These are phyloP conservation scores for Ascocoryne sarcoides DNA, from an alignment of 2,329 filamentous ascomycete genomes.

Conservation along the genomic window DNA sequence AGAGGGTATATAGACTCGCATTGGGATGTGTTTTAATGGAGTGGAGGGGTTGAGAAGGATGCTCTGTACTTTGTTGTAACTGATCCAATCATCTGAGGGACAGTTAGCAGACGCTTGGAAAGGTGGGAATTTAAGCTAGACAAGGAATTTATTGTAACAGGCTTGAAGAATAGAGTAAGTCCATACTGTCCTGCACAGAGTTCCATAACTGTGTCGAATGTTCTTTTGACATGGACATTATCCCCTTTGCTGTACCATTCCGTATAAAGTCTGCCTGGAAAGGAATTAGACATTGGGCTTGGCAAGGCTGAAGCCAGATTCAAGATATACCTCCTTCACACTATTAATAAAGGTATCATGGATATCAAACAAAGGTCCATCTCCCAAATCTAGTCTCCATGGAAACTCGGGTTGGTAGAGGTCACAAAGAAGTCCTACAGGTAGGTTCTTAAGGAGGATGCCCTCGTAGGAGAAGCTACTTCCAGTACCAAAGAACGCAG, in stretches of 20 bases:
- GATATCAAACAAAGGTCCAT: constrained; percentile 43
- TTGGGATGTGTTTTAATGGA: constrained; percentile 71
- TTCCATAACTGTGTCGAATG: constrained; percentile 60
- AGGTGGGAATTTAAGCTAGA: too few species aligned
- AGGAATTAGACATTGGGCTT: not conserved
- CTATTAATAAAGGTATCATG: constrained; percentile 61
- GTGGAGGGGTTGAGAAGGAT: constrained; percentile 69
- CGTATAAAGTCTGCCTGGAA: constrained; percentile 50
- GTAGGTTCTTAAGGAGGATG: constrained; percentile 63
- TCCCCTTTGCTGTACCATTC: constrained; percentile 60
- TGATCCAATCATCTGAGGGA: constrained; percentile 55
- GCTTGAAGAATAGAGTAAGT: too few species aligned
- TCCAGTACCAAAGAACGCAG: constrained; percentile 52
- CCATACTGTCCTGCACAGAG: constrained; percentile 50
- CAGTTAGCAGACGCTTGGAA: too few species aligned
- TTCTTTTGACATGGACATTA: constrained; percentile 62
- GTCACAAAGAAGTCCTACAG: constrained; percentile 60
- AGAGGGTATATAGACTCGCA: constrained; percentile 77
- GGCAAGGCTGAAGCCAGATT: not conserved
- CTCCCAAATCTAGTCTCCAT: constrained; percentile 52
- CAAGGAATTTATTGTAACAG: too few species aligned
- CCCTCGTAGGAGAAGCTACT: constrained; percentile 54
- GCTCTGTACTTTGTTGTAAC: constrained; percentile 66
- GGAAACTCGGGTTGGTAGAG: constrained; percentile 47
- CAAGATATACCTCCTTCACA: constrained; percentile 48